These are phyloP conservation scores for Darksidea phi DNA, from an alignment of 495 filamentous ascomycete genomes.

Conservation along the genomic window DNA sequence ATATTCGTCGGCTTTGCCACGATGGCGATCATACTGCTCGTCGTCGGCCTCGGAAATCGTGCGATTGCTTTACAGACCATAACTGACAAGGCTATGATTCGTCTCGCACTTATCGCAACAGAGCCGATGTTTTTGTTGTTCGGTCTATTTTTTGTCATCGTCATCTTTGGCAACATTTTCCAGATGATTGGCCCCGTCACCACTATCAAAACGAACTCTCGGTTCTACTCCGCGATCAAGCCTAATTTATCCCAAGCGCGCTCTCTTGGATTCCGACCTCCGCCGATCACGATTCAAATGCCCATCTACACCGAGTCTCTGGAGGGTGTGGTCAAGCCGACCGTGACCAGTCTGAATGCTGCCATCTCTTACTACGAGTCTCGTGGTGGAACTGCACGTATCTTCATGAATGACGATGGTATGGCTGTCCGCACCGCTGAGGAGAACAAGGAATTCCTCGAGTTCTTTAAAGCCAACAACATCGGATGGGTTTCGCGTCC, in stretches of 20 bases:
- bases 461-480: slow-evolving; percentile 64
- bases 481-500: slow-evolving; percentile 79
- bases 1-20: slow-evolving; percentile 27
- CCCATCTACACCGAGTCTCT: slow-evolving; percentile 75
- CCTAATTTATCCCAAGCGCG: slow-evolving; percentile 27
- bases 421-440: slow-evolving; percentile 67
- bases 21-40: slow-evolving; percentile 22
- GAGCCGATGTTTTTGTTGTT: slow-evolving; percentile 26
- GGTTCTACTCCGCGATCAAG: slow-evolving; percentile 69
- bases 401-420: slow-evolving; percentile 80
- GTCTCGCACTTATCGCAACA: slow-evolving; percentile 22
- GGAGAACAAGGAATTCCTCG: slow-evolving; percentile 62
- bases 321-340: slow-evolving; percentile 62
- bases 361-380: slow-evolving; percentile 77
- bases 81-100: slow-evolving; percentile 12
- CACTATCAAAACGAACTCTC: slow-evolving; percentile 71
- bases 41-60: slow-evolving; percentile 18
- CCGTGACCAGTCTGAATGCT: slow-evolving; percentile 67
- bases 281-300: slow-evolving; percentile 70
- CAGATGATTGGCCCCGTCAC: slow-evolving; percentile 72
- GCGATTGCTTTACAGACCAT: slow-evolving; percentile 18
- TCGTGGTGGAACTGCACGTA: slow-evolving; percentile 75
- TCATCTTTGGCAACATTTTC: slow-evolving; percentile 69
- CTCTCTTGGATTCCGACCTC: slow-evolving; percentile 42
- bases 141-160: slow-evolving; percentile 32